Evolutionary conservation across 2,329 filamentous ascomycete genomes (phyloP), one percentile per base, ranked within the genome.

Genomic region (Fusarium dlaminii): DNA sequence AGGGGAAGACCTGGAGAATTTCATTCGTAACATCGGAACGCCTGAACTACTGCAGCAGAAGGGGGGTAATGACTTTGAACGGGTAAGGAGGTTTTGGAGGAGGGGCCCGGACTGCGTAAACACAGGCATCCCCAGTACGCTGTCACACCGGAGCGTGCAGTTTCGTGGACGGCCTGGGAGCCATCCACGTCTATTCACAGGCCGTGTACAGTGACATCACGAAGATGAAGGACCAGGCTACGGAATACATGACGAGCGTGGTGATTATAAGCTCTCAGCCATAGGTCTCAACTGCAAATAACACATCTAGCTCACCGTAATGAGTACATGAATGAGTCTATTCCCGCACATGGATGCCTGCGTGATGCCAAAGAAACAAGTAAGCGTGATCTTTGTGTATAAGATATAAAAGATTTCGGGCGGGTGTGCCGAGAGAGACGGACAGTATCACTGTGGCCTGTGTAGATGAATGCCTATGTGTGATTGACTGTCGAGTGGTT

Each of bases 341-440:
- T 24, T 52, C 4, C 30, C 6, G 8, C 9, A 4, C n/a, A 20
- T 20, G 6, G 8, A 11, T 8, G 17, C 8, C 6, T 20, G 8
- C 17, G 9, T 34, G 30, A 51, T 20, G 17, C 9, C 30, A 24
- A 32, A 15, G 22, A 34, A 20, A 24, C 1, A 51, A 51, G 29
- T 5, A n/a, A 14, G 17, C 30, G 22, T 24, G 48, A 24, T 8
- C 2, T 20, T 20, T 20, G 6, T 20, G 6, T 20, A 8, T 11
- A 11, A 34, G 3, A 6, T 8, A 8, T 15, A 8, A 24, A 11
- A 1, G 4, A 8, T 8, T 10, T 20, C 12, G 8, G 3, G 17
- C 22, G 12, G 1, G 3, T 8, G 4, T 3, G 4, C 6, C 8
- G 6, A 24, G 2, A 6, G 4, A 24, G 20, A 24, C 4, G 8